phyloP scores from a whole-genome alignment of 345 rosid species.

The Populus pruinosa region DNA sequence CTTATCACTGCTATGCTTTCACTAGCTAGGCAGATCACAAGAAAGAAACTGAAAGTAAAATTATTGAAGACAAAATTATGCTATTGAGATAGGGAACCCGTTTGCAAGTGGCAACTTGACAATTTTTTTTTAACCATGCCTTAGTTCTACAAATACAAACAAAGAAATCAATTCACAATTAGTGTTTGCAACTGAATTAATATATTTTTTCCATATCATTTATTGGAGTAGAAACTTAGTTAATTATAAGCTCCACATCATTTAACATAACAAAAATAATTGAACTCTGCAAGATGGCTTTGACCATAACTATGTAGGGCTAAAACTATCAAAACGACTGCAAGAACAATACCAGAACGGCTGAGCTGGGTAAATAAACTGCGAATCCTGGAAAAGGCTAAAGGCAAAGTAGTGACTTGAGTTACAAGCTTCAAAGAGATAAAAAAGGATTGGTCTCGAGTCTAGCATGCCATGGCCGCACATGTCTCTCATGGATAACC shows the following conservation, averaged over 20 bases:
- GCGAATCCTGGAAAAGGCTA: conserved; percentile 36
- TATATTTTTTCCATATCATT: neutral
- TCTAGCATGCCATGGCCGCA: conserved; percentile 25
- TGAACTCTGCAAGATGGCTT: neutral
- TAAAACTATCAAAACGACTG: too few relatives aligned
- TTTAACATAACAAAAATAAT: neutral
- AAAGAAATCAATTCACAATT: neutral
- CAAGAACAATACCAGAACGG: neutral
- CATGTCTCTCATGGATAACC: conserved; percentile 20
- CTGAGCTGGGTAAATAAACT: neutral
- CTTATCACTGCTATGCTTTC: too few relatives aligned
- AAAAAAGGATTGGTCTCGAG: conserved; percentile 14
- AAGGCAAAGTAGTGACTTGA: conserved; percentile 30
- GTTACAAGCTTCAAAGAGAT: conserved; percentile 30
- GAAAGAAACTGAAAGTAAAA: neutral
- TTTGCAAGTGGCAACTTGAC: neutral
- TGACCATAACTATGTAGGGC: neutral
- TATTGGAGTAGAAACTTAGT: neutral
- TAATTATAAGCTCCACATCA: neutral
- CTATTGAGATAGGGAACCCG: neutral
- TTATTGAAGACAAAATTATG: neutral
- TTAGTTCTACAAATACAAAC: neutral
- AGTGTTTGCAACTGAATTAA: neutral
- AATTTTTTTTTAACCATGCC: neutral
- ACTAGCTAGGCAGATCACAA: too few relatives aligned